Percentiles rank a stretch among this genome's conserved stretches.
Conservation (phyloP, 169 alveolate species). For the Babesia bigemina region DNA sequence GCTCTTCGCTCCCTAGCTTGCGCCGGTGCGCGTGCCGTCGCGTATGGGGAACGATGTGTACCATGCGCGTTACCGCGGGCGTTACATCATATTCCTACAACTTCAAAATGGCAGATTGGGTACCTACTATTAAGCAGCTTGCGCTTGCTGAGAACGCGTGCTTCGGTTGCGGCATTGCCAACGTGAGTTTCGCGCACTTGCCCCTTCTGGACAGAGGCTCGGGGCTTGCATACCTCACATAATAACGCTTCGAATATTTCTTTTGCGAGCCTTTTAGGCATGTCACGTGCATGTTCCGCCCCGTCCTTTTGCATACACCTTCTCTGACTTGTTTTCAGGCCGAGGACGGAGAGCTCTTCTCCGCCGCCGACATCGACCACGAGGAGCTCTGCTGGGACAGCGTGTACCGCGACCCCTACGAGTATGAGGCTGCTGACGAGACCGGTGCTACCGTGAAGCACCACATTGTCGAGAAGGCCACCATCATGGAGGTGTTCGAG, state of each 20-base stretch:
- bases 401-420: slow-evolving; percentile 62
- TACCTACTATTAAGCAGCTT: slow-evolving; percentile 55
- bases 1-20: background rate
- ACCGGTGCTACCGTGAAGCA: slow-evolving; percentile 48
- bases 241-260: too few species aligned
- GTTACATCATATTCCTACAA: background rate
- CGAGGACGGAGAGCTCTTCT: slow-evolving; percentile 65
- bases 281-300: background rate
- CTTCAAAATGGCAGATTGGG: slow-evolving; percentile 68
- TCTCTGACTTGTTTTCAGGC: slow-evolving; percentile 18
- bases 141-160: slow-evolving; percentile 67
- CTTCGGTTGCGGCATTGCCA: slow-evolving; percentile 69
- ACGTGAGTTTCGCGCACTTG: slow-evolving; percentile 21
- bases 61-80: background rate
- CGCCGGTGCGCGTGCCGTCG: slow-evolving; percentile 32
- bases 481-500: slow-evolving; percentile 64
- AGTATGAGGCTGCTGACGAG: slow-evolving; percentile 51
- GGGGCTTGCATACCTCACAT: background rate
- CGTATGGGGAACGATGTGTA: slow-evolving; percentile 47
- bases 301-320: background rate
- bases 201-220: background rate
- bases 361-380: slow-evolving; percentile 67
- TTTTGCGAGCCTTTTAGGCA: background rate
- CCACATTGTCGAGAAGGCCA: slow-evolving; percentile 57
- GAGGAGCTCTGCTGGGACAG: slow-evolving; percentile 67